These are phyloP conservation scores for Pugionium cornutum DNA, from an alignment of 345 rosid species.

Conservation along the genomic window DNA sequence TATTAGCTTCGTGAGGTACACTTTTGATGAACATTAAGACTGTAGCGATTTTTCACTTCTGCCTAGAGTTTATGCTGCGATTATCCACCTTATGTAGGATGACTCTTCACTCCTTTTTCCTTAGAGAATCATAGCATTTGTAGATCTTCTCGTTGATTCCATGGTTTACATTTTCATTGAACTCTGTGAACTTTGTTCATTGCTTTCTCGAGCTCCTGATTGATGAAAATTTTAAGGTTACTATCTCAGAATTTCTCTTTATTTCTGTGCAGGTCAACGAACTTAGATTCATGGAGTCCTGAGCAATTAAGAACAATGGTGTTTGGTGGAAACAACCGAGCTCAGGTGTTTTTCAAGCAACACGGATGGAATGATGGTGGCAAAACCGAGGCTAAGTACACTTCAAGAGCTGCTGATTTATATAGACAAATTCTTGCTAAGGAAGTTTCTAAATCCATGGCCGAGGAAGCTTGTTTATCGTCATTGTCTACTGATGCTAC, in stretches of 20 bases:
- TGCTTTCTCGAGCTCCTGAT: background rate
- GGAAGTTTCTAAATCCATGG: constrained; percentile 89
- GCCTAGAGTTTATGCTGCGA: constrained; percentile 25
- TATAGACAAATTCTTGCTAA: constrained; percentile 80
- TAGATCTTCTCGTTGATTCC: background rate
- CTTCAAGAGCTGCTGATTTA: constrained; percentile 94
- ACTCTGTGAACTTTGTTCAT: background rate
- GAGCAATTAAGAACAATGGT: constrained; percentile 87
- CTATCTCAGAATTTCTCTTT: background rate
- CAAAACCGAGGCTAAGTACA: constrained; percentile 91
- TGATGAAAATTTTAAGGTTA: background rate
- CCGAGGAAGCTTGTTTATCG: constrained; percentile 53
- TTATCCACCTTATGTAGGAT: background rate
- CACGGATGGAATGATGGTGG: constrained; percentile 98
- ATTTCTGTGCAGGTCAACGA: constrained; percentile 66
- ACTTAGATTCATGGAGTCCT: constrained; percentile 88
- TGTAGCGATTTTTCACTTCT: background rate
- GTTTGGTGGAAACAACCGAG: constrained; percentile 95
- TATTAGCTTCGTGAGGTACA: constrained; percentile 89
- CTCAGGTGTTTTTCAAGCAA: constrained; percentile 93
- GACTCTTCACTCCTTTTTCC: no score
- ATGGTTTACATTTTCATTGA: no score
- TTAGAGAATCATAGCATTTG: background rate
- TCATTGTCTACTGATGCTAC: constrained; percentile 56
- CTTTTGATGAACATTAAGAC: background rate